Evolutionary conservation across 2,329 filamentous ascomycete genomes (phyloP).

Genomic region (Botrytis fabae): DNA sequence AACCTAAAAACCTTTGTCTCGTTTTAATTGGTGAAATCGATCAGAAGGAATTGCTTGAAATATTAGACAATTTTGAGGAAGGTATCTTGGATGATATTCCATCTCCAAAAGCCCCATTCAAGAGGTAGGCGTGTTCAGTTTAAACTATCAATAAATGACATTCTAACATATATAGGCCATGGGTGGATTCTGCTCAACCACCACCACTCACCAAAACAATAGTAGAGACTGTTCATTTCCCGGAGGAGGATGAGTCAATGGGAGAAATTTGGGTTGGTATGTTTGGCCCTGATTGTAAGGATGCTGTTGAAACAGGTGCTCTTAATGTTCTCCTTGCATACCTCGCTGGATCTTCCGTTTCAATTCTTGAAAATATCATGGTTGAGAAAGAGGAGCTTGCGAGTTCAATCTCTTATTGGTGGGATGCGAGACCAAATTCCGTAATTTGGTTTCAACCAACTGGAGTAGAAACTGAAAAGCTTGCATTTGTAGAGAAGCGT

Average conservation of each 20-base stretch:
- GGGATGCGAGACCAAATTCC: conserved; percentile 76
- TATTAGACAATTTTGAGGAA: conserved; percentile 85
- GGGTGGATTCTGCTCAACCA: conserved; percentile 83
- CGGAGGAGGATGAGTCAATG: conserved; percentile 92
- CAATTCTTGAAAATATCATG: conserved; percentile 84
- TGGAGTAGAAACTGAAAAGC: conserved; percentile 82
- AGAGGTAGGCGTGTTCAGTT: conserved; percentile 43
- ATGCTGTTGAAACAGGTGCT: conserved; percentile 67
- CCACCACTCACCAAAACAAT: conserved; percentile 70
- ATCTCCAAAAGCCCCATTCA: conserved; percentile 71
- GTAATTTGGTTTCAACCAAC: conserved; percentile 85
- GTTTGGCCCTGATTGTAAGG: conserved; percentile 79
- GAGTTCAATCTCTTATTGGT: conserved; percentile 78
- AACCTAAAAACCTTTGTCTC: conserved; percentile 90
- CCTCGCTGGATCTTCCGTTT: conserved; percentile 89
- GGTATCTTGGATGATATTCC: conserved; percentile 83
- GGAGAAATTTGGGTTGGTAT: conserved; percentile 86
- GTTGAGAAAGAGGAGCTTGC: conserved; percentile 93
- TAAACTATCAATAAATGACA: neutral
- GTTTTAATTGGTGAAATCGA: conserved; percentile 91
- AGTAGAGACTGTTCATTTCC: conserved; percentile 82
- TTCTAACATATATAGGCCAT: conserved; percentile 56
- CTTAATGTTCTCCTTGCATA: conserved; percentile 81
- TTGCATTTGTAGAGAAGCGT: conserved; percentile 79
- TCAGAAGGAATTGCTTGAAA: conserved; percentile 74